Evolutionary conservation across 345 rosid genomes (phyloP), one percentile per base, ranked within the genome.

Genomic region (Salix koriyanagi): DNA sequence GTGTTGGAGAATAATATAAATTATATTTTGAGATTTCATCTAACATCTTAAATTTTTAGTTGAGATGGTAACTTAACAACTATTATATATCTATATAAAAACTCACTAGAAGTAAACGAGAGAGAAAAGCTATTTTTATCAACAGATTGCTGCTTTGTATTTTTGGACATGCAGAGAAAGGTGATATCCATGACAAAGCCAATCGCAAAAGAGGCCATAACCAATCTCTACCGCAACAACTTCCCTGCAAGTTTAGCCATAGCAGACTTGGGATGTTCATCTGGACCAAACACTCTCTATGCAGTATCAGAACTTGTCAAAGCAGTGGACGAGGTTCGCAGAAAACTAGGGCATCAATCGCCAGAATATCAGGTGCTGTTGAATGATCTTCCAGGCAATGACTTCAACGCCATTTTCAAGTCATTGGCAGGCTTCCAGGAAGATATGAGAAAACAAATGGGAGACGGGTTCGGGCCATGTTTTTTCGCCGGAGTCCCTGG

Each of bases 251-350:
- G 81, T 41, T 32, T 94, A 61, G 79, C 81, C 70, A 86, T 94
- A 18, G 96, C 96, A 66, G 98, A 92, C 83, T 48, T 94, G 72
- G 98, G 98, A 3, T 92, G 98, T 81, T 91, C 98, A 41, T 90
- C 96, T 11, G 97, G 98, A 65, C 94, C 94, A 74, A 92, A 89
- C 84, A 81, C 96, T 11, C 80, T 90, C 0, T 75, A 80, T 4
- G 83, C 69, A 4, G 76, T 76, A 8, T 76, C 85, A 7, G 84
- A 84, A 67, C 75, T 89, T 14, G 78, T 90, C 69, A 67, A 67
- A 30, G 23, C 23, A 6, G 83, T 85, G 8, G 81, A 76, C 12
- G 58, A 52, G 11, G 41, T 85, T 13, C 69, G 84, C 71, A 48
- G 44, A 21, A 75, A 71, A 41, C 70, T 67, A 18, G 81, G 76